Base-by-base conservation (phyloP, 2,329 filamentous ascomycete genomes). In the Dichotomopilus funicola region DNA sequence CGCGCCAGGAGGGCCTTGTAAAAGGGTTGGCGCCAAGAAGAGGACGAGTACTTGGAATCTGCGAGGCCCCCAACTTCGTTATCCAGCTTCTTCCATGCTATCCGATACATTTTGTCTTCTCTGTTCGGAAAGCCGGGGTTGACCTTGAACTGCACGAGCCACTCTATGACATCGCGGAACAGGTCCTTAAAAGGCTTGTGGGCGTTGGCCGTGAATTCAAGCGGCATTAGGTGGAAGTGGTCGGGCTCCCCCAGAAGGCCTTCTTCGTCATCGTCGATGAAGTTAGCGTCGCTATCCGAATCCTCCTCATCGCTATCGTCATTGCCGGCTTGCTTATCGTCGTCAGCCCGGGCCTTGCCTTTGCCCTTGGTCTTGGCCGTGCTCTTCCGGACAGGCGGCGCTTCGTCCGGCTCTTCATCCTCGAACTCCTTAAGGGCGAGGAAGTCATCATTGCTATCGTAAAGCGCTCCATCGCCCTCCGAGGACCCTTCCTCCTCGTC, bases 131-230 rank as follows among this genome's bases (percentile, higher is more conserved):
- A 91, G 0, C 76, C 81, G 0, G 87, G 88, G 61, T 91, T 86
- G 50, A 94, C 77, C 62, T 86, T 85, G 66, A 87, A 88, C 64
- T 90, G 87, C 2, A 92, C 84, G 71, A 91, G 86, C 88, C 88
- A 92, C 66, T 90, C 87, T 1, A 92, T 76, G 0, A 82, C 86
- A 63, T 85, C 83, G 48, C 80, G 81, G 72, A 92, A 92, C 49
- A 91, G 81, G 41, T 89, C 83, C 60, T 83, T 85, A 0, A 85
- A 73, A 50, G 86, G 86, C 62, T 85, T 84, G 59, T 84, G 82
- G 0, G 82, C 78, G 55, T 86, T 78, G 3, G 77, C 71, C 0
- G 84, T 88, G 67, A 89, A 90, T 62, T 87, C 74, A 1, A 91
- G 73, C 0, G 88, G 88, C 2, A 89, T 81, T 3, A 76, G 75